phyloP scores from a whole-genome alignment of 352 stramenopile species.

The Phytophthora agathidicida region DNA sequence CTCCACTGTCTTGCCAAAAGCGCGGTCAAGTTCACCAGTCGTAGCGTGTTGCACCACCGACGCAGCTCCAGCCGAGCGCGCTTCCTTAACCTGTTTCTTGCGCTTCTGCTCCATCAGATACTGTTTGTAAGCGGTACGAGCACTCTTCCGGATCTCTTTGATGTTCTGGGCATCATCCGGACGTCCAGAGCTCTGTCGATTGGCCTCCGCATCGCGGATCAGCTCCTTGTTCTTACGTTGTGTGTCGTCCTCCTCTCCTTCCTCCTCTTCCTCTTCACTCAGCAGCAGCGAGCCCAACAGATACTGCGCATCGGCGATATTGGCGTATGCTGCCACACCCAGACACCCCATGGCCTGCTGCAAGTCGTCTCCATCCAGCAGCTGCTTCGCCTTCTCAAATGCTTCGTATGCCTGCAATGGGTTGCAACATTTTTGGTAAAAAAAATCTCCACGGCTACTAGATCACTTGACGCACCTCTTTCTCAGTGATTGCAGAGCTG shows the following conservation, averaged over 20 bases:
- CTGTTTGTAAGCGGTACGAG: conserved; percentile 76
- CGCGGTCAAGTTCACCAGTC: conserved; percentile 60
- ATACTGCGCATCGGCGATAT: conserved; percentile 79
- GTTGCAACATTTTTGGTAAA: not conserved
- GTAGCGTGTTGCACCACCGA: conserved; percentile 69
- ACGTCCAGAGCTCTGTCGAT: conserved; percentile 56
- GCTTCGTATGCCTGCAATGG: conserved; percentile 43
- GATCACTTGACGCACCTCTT: conserved; percentile 47
- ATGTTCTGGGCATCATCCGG: conserved; percentile 63
- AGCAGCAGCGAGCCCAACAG: conserved; percentile 69
- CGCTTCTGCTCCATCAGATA: conserved; percentile 60
- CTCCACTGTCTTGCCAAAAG: conserved; percentile 76
- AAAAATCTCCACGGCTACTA: no score
- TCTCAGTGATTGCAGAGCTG: conserved; percentile 28
- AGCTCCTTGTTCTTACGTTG: conserved; percentile 48
- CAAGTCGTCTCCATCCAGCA: conserved; percentile 64
- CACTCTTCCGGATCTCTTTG: conserved; percentile 80
- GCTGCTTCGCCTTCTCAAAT: conserved; percentile 62
- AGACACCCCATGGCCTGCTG: conserved; percentile 64
- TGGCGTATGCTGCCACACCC: conserved; percentile 61
- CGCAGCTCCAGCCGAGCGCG: not conserved
- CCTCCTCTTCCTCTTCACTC: conserved; percentile 50
- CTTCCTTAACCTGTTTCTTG: conserved; percentile 36
- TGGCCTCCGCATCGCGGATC: conserved; percentile 70
- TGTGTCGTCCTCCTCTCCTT: conserved; percentile 38